phyloP scores from a whole-genome alignment of 2,329 filamentous ascomycete species.

The Pseudogymnoascus sp. region DNA sequence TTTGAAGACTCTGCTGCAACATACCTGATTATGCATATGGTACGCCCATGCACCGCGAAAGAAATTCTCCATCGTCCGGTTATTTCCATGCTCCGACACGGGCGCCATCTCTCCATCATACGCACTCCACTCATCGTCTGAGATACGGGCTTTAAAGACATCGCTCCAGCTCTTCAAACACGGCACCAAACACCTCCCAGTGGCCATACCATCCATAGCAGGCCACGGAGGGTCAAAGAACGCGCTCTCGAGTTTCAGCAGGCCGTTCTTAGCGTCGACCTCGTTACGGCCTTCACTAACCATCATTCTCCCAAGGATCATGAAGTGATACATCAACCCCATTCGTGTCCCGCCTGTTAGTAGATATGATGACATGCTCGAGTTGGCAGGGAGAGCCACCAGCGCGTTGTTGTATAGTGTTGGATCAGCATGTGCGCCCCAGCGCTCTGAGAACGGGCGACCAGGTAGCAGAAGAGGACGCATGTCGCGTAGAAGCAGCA shows the following conservation, averaged over 20 bases:
- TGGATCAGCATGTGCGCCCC: not conserved
- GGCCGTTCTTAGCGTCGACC: not conserved
- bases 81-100: not conserved
- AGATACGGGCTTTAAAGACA: slow-evolving; percentile 1
- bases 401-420: not conserved
- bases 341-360: not conserved
- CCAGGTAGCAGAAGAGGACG: not conserved
- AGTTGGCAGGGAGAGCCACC: not conserved
- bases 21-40: slow-evolving; percentile 6
- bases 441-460: not conserved
- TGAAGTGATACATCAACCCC: not conserved
- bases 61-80: not conserved
- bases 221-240: not conserved
- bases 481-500: not conserved
- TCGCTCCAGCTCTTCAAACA: not conserved
- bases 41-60: not conserved
- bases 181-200: not conserved
- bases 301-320: not conserved
- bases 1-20: not conserved
- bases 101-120: not conserved
- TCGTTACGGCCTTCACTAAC: not conserved
- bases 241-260: not conserved
- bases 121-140: not conserved
- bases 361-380: not conserved
- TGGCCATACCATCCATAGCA: not conserved